Percentiles rank a stretch among this genome's conserved stretches.
phyloP scores from a whole-genome alignment of 352 stramenopile genomes.

The Thraustochytrium striatum region DNA sequence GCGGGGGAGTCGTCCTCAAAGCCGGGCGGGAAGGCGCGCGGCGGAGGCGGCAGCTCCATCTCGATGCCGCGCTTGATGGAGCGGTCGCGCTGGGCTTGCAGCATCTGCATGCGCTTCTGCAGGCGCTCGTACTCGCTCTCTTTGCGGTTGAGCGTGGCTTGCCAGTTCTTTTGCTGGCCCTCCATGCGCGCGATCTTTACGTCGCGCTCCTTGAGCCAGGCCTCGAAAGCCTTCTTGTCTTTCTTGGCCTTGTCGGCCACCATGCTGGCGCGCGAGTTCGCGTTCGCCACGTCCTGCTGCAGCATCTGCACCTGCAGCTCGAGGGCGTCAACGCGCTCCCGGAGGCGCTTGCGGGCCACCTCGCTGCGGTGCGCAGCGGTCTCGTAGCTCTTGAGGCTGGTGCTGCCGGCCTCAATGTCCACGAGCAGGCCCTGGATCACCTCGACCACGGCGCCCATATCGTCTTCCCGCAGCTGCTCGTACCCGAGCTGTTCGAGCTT shows the following conservation, averaged over 20 bases:
- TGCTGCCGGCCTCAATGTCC: not conserved
- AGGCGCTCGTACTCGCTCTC: slow-evolving; percentile 36
- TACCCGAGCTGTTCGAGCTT: slow-evolving; percentile 34
- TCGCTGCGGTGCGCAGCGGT: not conserved
- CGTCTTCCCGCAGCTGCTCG: not conserved
- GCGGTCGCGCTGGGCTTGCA: slow-evolving; percentile 1
- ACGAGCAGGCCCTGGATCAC: slow-evolving; percentile 8
- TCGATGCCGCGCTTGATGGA: slow-evolving; percentile 18
- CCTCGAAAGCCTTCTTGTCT: slow-evolving; percentile 28
- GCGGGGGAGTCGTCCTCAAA: not conserved
- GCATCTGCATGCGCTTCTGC: slow-evolving; percentile 44
- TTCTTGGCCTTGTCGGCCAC: not conserved
- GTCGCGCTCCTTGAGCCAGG: slow-evolving; percentile 32
- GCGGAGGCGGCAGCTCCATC: not conserved
- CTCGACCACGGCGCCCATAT: not conserved
- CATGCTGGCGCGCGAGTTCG: not conserved
- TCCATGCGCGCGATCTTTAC: slow-evolving; percentile 39
- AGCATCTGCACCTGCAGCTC: slow-evolving; percentile 27
- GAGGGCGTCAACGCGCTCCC: slow-evolving; percentile 12
- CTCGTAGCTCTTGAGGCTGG: slow-evolving; percentile 21
- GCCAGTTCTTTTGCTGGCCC: slow-evolving; percentile 41
- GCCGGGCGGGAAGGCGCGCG: not conserved
- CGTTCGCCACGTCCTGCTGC: not conserved
- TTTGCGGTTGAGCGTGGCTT: slow-evolving; percentile 38
- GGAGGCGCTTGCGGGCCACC: slow-evolving; percentile 16